A percentile compares a stretch with the other conserved stretches of the same genome.
Conservation (phyloP, 441 rosid species). For the Pelargonium myrrhifolium region DNA sequence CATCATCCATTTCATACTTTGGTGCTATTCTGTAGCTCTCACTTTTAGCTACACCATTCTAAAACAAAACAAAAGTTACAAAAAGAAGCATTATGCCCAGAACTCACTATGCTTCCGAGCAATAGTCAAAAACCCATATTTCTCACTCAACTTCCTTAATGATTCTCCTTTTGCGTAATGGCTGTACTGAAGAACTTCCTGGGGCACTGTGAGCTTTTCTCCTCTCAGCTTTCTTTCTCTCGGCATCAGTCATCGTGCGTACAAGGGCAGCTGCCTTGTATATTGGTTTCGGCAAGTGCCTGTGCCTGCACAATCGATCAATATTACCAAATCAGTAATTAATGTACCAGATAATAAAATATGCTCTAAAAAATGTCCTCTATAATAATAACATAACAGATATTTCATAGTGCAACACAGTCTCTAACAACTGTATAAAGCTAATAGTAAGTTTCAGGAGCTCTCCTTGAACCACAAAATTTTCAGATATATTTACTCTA, state of each 20-base stretch:
- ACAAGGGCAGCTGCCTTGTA: conserved; percentile 49
- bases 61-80: too few relatives aligned
- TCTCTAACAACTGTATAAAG: too few relatives aligned
- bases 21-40: not conserved
- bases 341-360: not conserved
- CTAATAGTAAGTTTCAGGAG: too few relatives aligned
- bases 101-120: too few relatives aligned
- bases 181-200: conserved; percentile 46
- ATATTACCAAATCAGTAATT: not conserved
- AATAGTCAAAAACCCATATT: too few relatives aligned
- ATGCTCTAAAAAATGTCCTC: not conserved
- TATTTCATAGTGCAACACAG: too few relatives aligned
- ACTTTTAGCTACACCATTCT: too few relatives aligned
- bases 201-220: conserved; percentile 88
- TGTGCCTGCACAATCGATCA: conserved; percentile 48
- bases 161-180: conserved; percentile 64
- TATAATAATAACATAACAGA: too few relatives aligned
- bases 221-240: conserved; percentile 62
- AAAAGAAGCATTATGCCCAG: too few relatives aligned
- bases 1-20: not conserved
- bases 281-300: conserved; percentile 83
- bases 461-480: too few relatives aligned
- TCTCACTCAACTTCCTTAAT: conserved; percentile 64
- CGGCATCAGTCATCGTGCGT: conserved; percentile 50
- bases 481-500: too few relatives aligned